A percentile compares a stretch with the other conserved stretches of the same genome.
Conservation (phyloP, 352 stramenopile species). For the Globisporangium lucens region DNA sequence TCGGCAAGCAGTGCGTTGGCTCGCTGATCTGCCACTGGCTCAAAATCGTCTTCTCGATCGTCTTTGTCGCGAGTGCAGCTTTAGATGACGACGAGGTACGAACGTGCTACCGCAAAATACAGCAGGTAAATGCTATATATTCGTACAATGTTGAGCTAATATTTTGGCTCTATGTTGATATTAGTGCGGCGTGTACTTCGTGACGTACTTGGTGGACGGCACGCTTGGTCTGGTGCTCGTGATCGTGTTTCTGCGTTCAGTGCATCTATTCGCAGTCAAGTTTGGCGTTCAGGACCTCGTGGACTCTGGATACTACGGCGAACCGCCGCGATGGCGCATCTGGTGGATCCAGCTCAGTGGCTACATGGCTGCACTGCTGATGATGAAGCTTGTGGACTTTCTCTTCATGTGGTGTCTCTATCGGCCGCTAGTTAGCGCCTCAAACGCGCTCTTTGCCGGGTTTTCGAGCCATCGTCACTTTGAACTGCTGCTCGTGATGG, state of each 20-base stretch:
- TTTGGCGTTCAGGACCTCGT: conserved; percentile 35
- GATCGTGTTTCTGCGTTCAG: conserved; percentile 39
- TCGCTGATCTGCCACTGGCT: conserved; percentile 57
- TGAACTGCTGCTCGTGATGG: conserved; percentile 76
- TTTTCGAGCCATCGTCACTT: conserved; percentile 64
- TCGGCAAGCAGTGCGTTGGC: conserved; percentile 66
- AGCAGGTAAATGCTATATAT: neutral
- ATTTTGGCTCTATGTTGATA: neutral
- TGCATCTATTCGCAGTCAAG: conserved; percentile 37
- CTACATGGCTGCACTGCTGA: conserved; percentile 38
- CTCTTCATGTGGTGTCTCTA: conserved; percentile 47
- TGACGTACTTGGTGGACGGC: conserved; percentile 64
- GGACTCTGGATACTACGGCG: conserved; percentile 65
- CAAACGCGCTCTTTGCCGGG: conserved; percentile 44
- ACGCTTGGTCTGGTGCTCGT: conserved; percentile 52
- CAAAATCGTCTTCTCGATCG: conserved; percentile 60
- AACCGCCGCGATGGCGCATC: conserved; percentile 49
- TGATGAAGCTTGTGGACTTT: conserved; percentile 54
- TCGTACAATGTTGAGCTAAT: neutral
- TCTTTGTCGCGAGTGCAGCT: conserved; percentile 42
- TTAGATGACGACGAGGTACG: conserved; percentile 51
- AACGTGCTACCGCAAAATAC: neutral
- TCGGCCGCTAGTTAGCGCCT: conserved; percentile 33
- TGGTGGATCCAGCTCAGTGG: conserved; percentile 55
- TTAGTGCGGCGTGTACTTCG: conserved; percentile 75